Percentiles rank a stretch among this genome's conserved stretches.
Conservation (phyloP, 371 early-diverging fungal species). For the Smittium culicis region DNA sequence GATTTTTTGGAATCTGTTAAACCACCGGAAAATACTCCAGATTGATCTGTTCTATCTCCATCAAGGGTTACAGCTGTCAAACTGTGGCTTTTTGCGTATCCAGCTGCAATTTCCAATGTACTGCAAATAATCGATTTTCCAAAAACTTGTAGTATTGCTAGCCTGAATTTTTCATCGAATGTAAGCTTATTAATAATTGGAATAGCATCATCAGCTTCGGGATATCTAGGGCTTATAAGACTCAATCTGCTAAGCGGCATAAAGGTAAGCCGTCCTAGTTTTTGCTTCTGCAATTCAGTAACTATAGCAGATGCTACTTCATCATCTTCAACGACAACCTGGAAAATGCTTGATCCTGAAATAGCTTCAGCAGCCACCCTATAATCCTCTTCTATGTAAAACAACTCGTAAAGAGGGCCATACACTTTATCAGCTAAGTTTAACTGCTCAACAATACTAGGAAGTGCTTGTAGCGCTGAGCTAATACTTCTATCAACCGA, state of each 20-base stretch:
- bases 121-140: conserved; percentile 79
- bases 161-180: conserved; percentile 47
- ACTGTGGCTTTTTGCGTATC: conserved; percentile 55
- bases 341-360: conserved; percentile 81
- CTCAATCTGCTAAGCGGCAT: conserved; percentile 88
- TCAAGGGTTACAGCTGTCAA: conserved; percentile 81
- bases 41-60: conserved; percentile 85
- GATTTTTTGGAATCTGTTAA: conserved; percentile 61
- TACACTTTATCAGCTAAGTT: conserved; percentile 55
- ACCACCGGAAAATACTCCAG: conserved; percentile 90
- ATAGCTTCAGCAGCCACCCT: conserved; percentile 81
- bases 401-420: conserved; percentile 85
- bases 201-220: conserved; percentile 59
- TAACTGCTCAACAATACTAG: conserved; percentile 43
- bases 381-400: conserved; percentile 71
- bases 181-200: conserved; percentile 62
- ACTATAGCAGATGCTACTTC: conserved; percentile 70
- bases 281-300: conserved; percentile 47
- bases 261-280: conserved; percentile 84
- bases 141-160: conserved; percentile 81
- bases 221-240: conserved; percentile 42
- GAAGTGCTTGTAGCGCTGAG: conserved; percentile 57
- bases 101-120: conserved; percentile 67
- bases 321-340: conserved; percentile 94
- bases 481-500: conserved; percentile 66